Evolutionary conservation across 371 early-diverging fungal species (phyloP).

Genomic region (Actinomortierella ambigua): DNA sequence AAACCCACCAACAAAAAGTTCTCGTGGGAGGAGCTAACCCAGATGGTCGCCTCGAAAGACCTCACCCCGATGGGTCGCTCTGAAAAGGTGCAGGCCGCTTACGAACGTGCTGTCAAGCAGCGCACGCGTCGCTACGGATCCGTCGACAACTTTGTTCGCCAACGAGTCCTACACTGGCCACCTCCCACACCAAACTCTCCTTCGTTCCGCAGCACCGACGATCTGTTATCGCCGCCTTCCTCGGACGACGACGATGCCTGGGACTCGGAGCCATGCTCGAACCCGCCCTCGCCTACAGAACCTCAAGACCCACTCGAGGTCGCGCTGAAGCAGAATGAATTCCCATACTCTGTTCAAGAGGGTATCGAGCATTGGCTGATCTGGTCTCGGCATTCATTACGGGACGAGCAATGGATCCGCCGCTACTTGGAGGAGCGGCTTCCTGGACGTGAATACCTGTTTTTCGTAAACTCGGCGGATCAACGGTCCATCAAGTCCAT

Average conservation of each 20-base stretch:
- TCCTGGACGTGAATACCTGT: slow-evolving; percentile 41
- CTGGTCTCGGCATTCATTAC: slow-evolving; percentile 33
- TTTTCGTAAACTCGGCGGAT: slow-evolving; percentile 43
- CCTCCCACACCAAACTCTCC: slow-evolving; percentile 8
- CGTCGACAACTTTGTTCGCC: slow-evolving; percentile 42
- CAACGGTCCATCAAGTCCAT: slow-evolving; percentile 32
- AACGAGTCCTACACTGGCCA: slow-evolving; percentile 40
- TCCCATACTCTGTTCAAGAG: slow-evolving; percentile 38
- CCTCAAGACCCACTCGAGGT: slow-evolving; percentile 41
- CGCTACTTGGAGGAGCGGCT: slow-evolving; percentile 34
- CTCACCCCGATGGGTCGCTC: slow-evolving; percentile 37
- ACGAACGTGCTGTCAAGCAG: slow-evolving; percentile 35
- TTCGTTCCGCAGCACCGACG: slow-evolving; percentile 2
- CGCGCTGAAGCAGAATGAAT: slow-evolving; percentile 36
- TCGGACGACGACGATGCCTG: slow-evolving; percentile 40
- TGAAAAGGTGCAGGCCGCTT: slow-evolving; percentile 30
- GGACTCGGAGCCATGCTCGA: slow-evolving; percentile 6
- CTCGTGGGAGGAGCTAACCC: slow-evolving; percentile 27
- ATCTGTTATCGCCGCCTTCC: not conserved
- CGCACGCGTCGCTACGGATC: slow-evolving; percentile 39
- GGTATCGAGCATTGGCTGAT: slow-evolving; percentile 47
- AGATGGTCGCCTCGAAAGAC: slow-evolving; percentile 38
- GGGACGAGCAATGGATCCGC: slow-evolving; percentile 40
- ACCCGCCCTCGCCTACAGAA: slow-evolving; percentile 31
- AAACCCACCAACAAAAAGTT: slow-evolving; percentile 42